phyloP scores from a whole-genome alignment of 176 grass and related monocot genomes.

The Paspalum notatum region DNA sequence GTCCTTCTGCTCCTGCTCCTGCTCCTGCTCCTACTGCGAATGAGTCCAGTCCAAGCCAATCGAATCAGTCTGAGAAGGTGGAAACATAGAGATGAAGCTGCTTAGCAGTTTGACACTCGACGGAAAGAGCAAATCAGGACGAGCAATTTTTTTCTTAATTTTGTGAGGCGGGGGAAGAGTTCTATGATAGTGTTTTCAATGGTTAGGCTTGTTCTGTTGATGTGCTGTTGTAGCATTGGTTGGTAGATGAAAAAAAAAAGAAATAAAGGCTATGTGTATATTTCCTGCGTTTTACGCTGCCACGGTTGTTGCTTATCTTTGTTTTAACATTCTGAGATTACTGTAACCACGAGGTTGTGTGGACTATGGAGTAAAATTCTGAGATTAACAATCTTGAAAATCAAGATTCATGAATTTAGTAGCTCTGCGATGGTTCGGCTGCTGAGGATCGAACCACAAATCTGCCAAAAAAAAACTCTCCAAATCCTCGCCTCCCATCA shows the following conservation, averaged over 20 bases:
- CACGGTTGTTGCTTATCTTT: background rate
- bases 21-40: background rate
- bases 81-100: conserved; percentile 38
- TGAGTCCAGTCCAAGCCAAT: conserved; percentile 23
- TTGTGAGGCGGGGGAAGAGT: conserved; percentile 1
- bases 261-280: background rate
- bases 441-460: no score
- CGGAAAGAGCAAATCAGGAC: background rate
- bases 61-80: conserved; percentile 47
- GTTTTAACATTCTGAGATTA: background rate
- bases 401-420: no score
- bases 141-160: conserved; percentile 5
- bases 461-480: no score
- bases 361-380: background rate
- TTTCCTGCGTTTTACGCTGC: no score
- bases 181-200: background rate
- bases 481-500: no score
- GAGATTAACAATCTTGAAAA: background rate
- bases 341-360: background rate
- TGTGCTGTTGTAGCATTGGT: background rate
- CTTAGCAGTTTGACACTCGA: background rate
- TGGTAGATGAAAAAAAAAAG: background rate
- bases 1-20: conserved; percentile 13
- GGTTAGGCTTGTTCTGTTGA: conserved; percentile 10
- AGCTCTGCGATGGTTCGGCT: no score